These are phyloP conservation scores for Pseudotsuga menziesii DNA, from an alignment of 75 land plant genomes.

Conservation along the genomic window DNA sequence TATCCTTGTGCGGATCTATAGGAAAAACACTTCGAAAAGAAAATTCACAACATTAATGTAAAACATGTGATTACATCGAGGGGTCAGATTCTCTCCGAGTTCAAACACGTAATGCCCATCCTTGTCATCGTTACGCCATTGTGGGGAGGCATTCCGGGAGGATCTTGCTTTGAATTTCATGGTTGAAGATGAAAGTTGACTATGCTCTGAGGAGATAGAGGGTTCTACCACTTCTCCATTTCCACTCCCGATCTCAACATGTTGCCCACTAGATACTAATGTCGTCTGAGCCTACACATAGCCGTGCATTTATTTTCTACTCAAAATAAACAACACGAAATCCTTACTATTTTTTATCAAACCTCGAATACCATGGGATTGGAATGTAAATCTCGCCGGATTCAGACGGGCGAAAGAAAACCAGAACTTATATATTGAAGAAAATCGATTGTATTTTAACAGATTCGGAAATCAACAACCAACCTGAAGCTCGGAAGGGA, in stretches of 20 bases:
- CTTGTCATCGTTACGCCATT: slow-evolving; percentile 50
- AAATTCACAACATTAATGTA: neutral
- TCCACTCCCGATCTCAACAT: slow-evolving; percentile 36
- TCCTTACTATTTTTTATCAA: too few species aligned
- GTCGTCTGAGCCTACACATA: slow-evolving; percentile 83
- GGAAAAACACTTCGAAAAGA: neutral
- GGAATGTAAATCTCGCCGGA: too few species aligned
- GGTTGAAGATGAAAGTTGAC: neutral
- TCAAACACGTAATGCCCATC: slow-evolving; percentile 62
- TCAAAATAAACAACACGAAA: slow-evolving; percentile 16
- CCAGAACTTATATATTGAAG: too few species aligned
- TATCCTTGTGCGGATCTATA: too few species aligned
- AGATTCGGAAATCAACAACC: too few species aligned
- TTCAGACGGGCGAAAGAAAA: too few species aligned
- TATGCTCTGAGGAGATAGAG: neutral
- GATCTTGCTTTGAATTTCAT: neutral
- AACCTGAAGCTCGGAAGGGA: too few species aligned
- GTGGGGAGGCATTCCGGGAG: slow-evolving; percentile 11
- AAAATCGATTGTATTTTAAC: too few species aligned
- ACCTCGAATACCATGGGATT: too few species aligned
- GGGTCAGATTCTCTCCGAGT: slow-evolving; percentile 70
- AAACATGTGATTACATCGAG: slow-evolving; percentile 71
- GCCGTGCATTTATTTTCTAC: slow-evolving; percentile 45
- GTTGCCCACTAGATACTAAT: slow-evolving; percentile 55
- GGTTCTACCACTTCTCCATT: neutral